Conservation (phyloP, 805 yeast genomes). For the Pichia occidentalis region DNA sequence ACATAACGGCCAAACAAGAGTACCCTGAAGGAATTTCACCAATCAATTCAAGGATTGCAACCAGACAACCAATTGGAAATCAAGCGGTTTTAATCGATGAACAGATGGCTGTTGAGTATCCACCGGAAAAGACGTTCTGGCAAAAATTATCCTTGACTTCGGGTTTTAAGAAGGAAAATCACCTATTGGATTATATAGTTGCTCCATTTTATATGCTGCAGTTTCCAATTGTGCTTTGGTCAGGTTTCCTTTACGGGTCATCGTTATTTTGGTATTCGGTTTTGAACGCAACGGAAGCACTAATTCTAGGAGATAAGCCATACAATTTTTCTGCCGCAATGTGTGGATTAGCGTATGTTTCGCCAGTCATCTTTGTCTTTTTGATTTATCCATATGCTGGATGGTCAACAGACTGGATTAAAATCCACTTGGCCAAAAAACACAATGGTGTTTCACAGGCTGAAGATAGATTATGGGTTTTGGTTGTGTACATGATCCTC, state of each 20-base stretch:
- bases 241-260: conserved; percentile 49
- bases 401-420: conserved; percentile 44
- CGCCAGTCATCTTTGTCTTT: conserved; percentile 44
- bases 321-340: conserved; percentile 42
- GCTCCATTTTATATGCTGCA: conserved; percentile 38
- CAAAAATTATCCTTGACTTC: conserved; percentile 38
- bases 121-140: conserved; percentile 33
- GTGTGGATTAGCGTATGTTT: conserved; percentile 46
- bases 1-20: conserved; percentile 9
- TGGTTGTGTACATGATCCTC: conserved; percentile 38
- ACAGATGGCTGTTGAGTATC: conserved; percentile 17
- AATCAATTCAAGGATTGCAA: conserved; percentile 11
- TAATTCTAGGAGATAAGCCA: conserved; percentile 39
- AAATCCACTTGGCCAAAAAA: conserved; percentile 40
- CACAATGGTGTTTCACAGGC: conserved; percentile 49
- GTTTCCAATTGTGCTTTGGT: conserved; percentile 52
- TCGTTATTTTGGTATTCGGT: conserved; percentile 44
- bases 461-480: conserved; percentile 51
- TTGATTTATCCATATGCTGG: conserved; percentile 43
- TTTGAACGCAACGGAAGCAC: conserved; percentile 42
- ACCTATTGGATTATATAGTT: conserved; percentile 23
- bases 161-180: conserved; percentile 30
- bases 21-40: conserved; percentile 2
- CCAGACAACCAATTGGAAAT: conserved; percentile 26
- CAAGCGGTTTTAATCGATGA: conserved; percentile 26